Conservation (phyloP, 768 basidiomycete species). For the Hebeloma cylindrosporum region DNA sequence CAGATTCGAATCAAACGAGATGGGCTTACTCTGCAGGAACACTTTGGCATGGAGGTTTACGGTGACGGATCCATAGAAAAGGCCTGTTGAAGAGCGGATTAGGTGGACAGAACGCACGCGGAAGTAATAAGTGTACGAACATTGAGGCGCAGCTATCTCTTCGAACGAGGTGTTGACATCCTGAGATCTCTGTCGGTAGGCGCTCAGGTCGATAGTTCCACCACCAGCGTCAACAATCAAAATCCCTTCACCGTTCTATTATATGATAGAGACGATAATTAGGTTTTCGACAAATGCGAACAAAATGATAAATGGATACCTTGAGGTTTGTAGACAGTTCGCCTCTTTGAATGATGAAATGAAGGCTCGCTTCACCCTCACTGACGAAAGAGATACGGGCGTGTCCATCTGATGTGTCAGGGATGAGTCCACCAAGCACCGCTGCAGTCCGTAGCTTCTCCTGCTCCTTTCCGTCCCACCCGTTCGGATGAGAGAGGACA, state of each 20-base stretch:
- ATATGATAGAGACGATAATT: background rate
- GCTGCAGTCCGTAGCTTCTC: slow-evolving; percentile 40
- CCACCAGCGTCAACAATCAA: slow-evolving; percentile 64
- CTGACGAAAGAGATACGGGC: slow-evolving; percentile 44
- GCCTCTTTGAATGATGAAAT: slow-evolving; percentile 40
- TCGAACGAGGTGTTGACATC: slow-evolving; percentile 33
- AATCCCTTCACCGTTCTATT: slow-evolving; percentile 3
- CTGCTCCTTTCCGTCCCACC: slow-evolving; percentile 47
- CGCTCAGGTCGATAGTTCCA: slow-evolving; percentile 60
- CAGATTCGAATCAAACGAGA: too few relatives aligned
- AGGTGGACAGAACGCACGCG: background rate
- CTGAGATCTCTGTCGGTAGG: slow-evolving; percentile 40
- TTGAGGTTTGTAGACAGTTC: slow-evolving; percentile 22
- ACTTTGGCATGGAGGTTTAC: slow-evolving; percentile 41
- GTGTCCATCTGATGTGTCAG: slow-evolving; percentile 31
- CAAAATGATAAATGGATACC: slow-evolving; percentile 8
- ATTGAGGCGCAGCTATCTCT: slow-evolving; percentile 47
- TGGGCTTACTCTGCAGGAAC: slow-evolving; percentile 36
- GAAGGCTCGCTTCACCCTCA: slow-evolving; percentile 56
- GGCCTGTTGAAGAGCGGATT: slow-evolving; percentile 30
- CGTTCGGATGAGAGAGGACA: slow-evolving; percentile 42
- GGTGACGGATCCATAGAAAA: slow-evolving; percentile 48
- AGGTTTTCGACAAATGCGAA: background rate
- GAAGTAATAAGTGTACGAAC: slow-evolving; percentile 22
- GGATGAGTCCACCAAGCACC: slow-evolving; percentile 38